Percentiles rank a stretch among this genome's conserved stretches.
Conservation (phyloP, 2,329 filamentous ascomycete genomes). For the Elsinoe perseae region DNA sequence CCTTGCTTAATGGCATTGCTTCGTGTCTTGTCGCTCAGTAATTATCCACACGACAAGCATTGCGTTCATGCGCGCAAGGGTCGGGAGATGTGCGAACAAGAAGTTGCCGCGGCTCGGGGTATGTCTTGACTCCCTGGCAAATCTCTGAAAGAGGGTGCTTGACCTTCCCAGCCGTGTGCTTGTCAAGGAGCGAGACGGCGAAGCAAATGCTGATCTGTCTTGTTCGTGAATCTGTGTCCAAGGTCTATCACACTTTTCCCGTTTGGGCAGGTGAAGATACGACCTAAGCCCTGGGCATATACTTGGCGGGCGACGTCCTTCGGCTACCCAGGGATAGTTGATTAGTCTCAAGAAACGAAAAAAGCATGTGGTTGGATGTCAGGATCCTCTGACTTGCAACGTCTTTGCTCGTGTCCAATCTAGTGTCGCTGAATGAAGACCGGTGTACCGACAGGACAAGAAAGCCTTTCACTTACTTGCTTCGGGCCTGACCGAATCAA, state of each 20-base stretch:
- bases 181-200: slow-evolving; percentile 2
- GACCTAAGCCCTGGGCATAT: slow-evolving; percentile 7
- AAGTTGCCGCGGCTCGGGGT: slow-evolving; percentile 5
- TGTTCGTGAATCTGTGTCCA: not conserved
- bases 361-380: slow-evolving; percentile 9
- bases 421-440: not conserved
- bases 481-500: slow-evolving; percentile 8
- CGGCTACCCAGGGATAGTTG: slow-evolving; percentile 4
- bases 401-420: slow-evolving; percentile 2
- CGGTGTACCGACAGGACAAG: not conserved
- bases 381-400: slow-evolving; percentile 6
- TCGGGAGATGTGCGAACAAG: slow-evolving; percentile 13
- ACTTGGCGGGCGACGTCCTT: slow-evolving; percentile 12
- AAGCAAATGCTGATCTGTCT: slow-evolving; percentile 4
- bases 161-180: slow-evolving; percentile 6
- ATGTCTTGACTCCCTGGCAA: slow-evolving; percentile 5
- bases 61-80: slow-evolving; percentile 1
- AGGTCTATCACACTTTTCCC: not conserved
- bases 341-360: not conserved
- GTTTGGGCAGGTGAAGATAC: not conserved
- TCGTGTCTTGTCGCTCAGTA: not conserved
- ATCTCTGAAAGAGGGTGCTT: not conserved
- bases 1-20: not conserved
- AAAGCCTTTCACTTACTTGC: not conserved
- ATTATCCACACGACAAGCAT: not conserved